Base-by-base conservation (phyloP, 768 basidiomycete genomes). In the Russula vinacea region DNA sequence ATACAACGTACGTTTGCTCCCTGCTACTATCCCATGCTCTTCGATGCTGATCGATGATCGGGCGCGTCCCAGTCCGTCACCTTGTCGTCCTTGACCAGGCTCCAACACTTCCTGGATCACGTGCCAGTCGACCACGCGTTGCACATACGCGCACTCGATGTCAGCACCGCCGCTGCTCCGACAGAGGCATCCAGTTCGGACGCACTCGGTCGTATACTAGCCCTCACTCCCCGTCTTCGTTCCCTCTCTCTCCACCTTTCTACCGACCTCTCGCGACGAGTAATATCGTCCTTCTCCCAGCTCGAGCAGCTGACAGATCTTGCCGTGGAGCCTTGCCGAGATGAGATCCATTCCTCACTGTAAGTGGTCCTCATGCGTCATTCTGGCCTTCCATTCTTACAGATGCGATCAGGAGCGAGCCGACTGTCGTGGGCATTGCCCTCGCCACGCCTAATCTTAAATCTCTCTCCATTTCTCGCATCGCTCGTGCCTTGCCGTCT, bases 51-150 rank as follows among this genome's bases (percentile, higher is more conserved):
- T 35, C 22, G 9, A 13, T 67, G 35, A 54, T 35, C 22, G 9
- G 17, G 35, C 6, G n/a, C 22, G n/a, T 9, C 9, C 26, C 49
- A 69, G 68, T 56, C 62, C 8, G 66, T 69, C 10, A 55, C 62
- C 29, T 13, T 67, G 16, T 39, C 66, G 11, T 62, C 60, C 2
- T 52, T 69, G 9, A 3, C 42, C 10, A 35, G 42, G 40, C 68
- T 69, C 50, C 68, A 68, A 45, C 52, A 47, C n/a, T 69, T 69
- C 39, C 16, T 69, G 22, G 59, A 60, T 56, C 60, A 58, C 60
- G 62, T 69, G 62, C 63, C 66, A 14, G 50, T 54, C 1, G 32
- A 39, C 39, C 61, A 69, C 50, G 66, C 45, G 62, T 24, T n/a
- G 9, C 54, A 62, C 32, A 62, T 69, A n/a, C 68, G 66, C 33